These are phyloP conservation scores for Podospora didyma DNA, from an alignment of 495 filamentous ascomycete genomes.

Conservation along the genomic window DNA sequence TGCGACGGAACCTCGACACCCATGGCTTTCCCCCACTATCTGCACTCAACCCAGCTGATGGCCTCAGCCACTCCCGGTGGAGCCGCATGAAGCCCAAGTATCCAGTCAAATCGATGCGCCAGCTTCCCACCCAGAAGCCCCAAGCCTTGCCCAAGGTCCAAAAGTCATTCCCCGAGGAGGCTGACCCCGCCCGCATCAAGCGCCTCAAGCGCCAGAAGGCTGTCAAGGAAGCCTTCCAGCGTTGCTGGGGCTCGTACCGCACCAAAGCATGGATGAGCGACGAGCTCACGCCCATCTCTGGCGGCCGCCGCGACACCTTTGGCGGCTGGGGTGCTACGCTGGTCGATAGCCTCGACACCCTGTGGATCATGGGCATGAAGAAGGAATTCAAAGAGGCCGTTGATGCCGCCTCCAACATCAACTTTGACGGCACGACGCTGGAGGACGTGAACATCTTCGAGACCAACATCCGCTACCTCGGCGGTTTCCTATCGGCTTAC, in stretches of 20 bases:
- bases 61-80: constrained; percentile 7
- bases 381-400: constrained; percentile 89
- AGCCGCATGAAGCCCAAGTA: constrained; percentile 47
- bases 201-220: constrained; percentile 37
- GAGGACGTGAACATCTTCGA: constrained; percentile 68
- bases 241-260: constrained; percentile 76
- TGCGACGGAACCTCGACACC: neutral
- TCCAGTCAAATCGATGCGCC: constrained; percentile 57
- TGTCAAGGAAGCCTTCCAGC: constrained; percentile 67
- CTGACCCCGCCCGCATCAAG: constrained; percentile 22
- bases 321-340: constrained; percentile 91
- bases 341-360: constrained; percentile 83
- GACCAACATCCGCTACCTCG: constrained; percentile 76
- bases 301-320: constrained; percentile 64
- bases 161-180: constrained; percentile 30
- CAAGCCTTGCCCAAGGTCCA: constrained; percentile 73
- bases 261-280: constrained; percentile 72
- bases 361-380: constrained; percentile 93
- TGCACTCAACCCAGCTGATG: neutral
- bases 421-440: constrained; percentile 69
- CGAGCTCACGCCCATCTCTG: constrained; percentile 62
- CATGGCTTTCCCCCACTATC: neutral
- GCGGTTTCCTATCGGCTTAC: constrained; percentile 70
- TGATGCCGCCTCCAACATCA: constrained; percentile 68
- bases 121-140: constrained; percentile 64